These are phyloP conservation scores for Neofusicoccum sp. DNA, from an alignment of 2,329 filamentous ascomycete species.

Conservation along the genomic window DNA sequence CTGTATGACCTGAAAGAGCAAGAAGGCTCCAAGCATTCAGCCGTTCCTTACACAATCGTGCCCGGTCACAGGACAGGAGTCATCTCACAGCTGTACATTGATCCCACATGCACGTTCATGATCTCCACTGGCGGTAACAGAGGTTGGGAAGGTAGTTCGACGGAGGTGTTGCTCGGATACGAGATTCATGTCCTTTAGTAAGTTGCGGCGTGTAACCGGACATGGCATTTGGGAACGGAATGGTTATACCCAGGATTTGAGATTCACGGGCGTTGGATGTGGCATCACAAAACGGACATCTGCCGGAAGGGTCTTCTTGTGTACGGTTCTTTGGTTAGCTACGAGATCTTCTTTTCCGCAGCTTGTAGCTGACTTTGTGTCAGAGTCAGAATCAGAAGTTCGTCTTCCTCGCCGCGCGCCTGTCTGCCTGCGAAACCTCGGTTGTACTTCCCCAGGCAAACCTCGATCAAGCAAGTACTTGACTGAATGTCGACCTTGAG, in stretches of 20 bases:
- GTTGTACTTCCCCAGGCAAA: no score
- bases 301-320: neutral
- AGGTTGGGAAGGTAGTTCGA: constrained; percentile 90
- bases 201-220: neutral
- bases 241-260: constrained; percentile 18
- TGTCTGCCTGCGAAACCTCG: no score
- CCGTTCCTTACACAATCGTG: constrained; percentile 93
- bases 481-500: no score
- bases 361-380: no score
- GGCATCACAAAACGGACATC: neutral
- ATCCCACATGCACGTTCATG: constrained; percentile 88
- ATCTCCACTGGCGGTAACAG: constrained; percentile 88
- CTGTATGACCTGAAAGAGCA: constrained; percentile 83
- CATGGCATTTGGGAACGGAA: constrained; percentile 11
- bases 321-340: neutral
- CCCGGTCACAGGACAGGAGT: constrained; percentile 88
- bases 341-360: no score
- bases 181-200: constrained; percentile 63
- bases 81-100: constrained; percentile 82
- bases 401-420: no score
- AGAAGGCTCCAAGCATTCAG: constrained; percentile 68
- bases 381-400: no score
- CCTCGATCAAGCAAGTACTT: no score
- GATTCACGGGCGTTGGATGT: constrained; percentile 11
- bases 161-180: constrained; percentile 91